These are phyloP conservation scores for Fusarium irregulare DNA, from an alignment of 2,329 filamentous ascomycete genomes.

Conservation along the genomic window DNA sequence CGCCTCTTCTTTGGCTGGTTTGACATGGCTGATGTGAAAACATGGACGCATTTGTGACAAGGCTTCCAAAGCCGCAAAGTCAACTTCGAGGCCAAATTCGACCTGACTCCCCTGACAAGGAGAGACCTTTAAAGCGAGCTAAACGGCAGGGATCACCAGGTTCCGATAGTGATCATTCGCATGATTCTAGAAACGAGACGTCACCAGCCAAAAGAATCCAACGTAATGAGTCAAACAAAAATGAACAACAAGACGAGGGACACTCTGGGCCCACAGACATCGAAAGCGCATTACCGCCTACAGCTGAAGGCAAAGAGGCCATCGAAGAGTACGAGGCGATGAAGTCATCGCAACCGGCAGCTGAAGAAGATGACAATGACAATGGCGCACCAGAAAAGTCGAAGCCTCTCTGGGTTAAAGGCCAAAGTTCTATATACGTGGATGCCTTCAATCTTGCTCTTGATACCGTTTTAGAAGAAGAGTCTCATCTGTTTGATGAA, in stretches of 20 bases:
- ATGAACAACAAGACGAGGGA: slow-evolving; percentile 27
- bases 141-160: slow-evolving; percentile 45
- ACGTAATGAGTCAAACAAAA: slow-evolving; percentile 37
- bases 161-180: slow-evolving; percentile 41
- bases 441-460: slow-evolving; percentile 96
- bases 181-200: slow-evolving; percentile 29
- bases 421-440: slow-evolving; percentile 91
- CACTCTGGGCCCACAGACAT: slow-evolving; percentile 47
- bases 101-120: slow-evolving; percentile 15
- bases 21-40: slow-evolving; percentile 24
- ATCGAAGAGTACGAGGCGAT: slow-evolving; percentile 83
- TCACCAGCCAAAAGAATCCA: not conserved
- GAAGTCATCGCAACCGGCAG: slow-evolving; percentile 63
- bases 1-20: not conserved
- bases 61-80: slow-evolving; percentile 40
- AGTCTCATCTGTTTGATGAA: slow-evolving; percentile 86
- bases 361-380: slow-evolving; percentile 47
- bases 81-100: slow-evolving; percentile 21
- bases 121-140: slow-evolving; percentile 49
- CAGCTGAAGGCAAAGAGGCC: slow-evolving; percentile 75
- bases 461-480: slow-evolving; percentile 88
- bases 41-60: slow-evolving; percentile 56
- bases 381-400: slow-evolving; percentile 55
- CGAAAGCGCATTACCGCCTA: slow-evolving; percentile 71
- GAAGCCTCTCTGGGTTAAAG: slow-evolving; percentile 70